Conservation (phyloP, 129 eudicot species). For the Helianthus tuberosus region DNA sequence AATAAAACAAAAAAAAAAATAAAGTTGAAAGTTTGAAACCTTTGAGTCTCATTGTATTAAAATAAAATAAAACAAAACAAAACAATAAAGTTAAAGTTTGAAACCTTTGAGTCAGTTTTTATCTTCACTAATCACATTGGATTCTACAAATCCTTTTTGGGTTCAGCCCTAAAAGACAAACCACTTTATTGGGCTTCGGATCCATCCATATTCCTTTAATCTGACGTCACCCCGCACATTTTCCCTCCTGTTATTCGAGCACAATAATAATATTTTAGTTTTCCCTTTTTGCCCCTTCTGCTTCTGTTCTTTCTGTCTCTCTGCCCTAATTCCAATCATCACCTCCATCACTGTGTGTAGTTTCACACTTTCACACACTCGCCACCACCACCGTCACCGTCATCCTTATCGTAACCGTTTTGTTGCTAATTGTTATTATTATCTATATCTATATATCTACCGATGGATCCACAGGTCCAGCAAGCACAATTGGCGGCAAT, state of each 20-base stretch:
- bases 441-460: background rate
- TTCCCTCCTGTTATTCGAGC: constrained; percentile 22
- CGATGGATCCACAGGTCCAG: constrained; percentile 80
- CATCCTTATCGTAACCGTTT: too few relatives aligned
- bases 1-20: too few relatives aligned
- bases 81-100: too few relatives aligned
- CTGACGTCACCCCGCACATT: constrained; percentile 23
- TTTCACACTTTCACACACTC: background rate
- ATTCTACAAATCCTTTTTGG: constrained; percentile 4
- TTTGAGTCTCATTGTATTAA: too few relatives aligned
- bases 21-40: too few relatives aligned
- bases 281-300: background rate
- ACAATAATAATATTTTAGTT: background rate
- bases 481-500: constrained; percentile 81
- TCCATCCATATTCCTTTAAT: background rate
- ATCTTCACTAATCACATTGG: constrained; percentile 3
- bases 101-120: too few relatives aligned
- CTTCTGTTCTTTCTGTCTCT: constrained; percentile 14
- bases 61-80: too few relatives aligned
- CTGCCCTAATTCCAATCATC: constrained; percentile 27
- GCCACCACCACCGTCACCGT: background rate
- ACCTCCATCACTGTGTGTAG: background rate
- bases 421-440: background rate
- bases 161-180: constrained; percentile 27
- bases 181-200: constrained; percentile 18